phyloP scores from a whole-genome alignment of 805 yeast genomes.

The Kuraishia hungarica region DNA sequence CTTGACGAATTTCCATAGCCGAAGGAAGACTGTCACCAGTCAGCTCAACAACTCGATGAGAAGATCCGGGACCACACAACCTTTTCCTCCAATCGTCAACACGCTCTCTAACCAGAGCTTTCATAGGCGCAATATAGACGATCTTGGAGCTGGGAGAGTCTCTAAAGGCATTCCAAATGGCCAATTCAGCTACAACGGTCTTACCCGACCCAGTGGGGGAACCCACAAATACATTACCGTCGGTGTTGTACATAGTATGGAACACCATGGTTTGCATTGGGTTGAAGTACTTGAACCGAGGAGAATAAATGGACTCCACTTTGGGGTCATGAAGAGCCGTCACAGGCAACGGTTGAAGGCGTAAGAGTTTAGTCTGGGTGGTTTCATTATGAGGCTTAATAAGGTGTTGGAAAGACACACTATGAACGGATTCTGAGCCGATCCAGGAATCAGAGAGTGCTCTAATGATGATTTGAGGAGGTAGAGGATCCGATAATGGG shows the following conservation, averaged over 20 bases:
- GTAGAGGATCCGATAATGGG: constrained; percentile 83
- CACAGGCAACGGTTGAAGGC: constrained; percentile 79
- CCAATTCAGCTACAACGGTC: constrained; percentile 93
- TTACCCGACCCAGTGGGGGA: constrained; percentile 99
- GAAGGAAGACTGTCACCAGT: constrained; percentile 82
- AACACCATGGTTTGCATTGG: constrained; percentile 99
- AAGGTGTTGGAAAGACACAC: constrained; percentile 84
- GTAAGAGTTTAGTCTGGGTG: constrained; percentile 68
- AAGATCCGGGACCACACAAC: constrained; percentile 33
- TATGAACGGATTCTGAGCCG: constrained; percentile 68
- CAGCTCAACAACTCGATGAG: constrained; percentile 55
- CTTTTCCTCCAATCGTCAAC: constrained; percentile 71
- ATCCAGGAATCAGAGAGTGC: constrained; percentile 84
- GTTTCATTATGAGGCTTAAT: constrained; percentile 86
- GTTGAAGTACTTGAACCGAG: constrained; percentile 77
- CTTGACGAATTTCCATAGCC: constrained; percentile 52
- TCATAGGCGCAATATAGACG: constrained; percentile 86
- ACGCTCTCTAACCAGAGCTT: constrained; percentile 75
- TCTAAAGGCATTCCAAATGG: constrained; percentile 92
- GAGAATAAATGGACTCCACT: constrained; percentile 59
- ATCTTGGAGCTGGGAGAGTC: constrained; percentile 74
- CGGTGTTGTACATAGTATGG: constrained; percentile 75
- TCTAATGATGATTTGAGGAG: constrained; percentile 77
- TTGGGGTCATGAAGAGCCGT: constrained; percentile 64
- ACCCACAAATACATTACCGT: constrained; percentile 82